Percentiles rank a stretch among this genome's conserved stretches.
Evolutionary conservation across 306 rosid species (phyloP).

Genomic region (Ziziphus jujuba): DNA sequence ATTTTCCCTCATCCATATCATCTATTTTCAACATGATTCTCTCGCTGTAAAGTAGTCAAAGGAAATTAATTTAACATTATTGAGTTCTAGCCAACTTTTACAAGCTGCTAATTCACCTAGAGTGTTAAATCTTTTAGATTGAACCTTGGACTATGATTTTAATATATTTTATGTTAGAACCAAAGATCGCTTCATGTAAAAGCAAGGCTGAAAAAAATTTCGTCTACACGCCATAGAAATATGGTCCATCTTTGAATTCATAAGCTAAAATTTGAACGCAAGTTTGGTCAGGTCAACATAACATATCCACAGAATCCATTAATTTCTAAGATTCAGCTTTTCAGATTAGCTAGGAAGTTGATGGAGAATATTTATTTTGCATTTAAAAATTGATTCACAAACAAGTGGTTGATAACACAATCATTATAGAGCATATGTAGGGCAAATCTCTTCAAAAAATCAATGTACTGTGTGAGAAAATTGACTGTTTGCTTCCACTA

Average conservation of each 20-base stretch:
- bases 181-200: not conserved
- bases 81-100: not conserved
- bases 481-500: no score
- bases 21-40: slow-evolving; percentile 12
- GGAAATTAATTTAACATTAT: not conserved
- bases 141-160: slow-evolving; percentile 3
- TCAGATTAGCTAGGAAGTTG: not conserved
- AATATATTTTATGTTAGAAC: not conserved
- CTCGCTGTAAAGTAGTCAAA: not conserved
- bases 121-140: not conserved
- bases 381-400: not conserved
- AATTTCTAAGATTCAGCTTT: not conserved
- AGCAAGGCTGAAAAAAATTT: slow-evolving; percentile 4
- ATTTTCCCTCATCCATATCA: not conserved
- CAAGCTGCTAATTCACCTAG: not conserved
- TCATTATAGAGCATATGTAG: no score
- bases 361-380: not conserved
- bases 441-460: no score
- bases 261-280: not conserved
- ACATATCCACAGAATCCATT: not conserved
- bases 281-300: not conserved
- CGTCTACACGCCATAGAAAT: not conserved
- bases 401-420: not conserved
- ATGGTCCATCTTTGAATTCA: not conserved
- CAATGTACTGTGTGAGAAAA: no score